Base-by-base conservation (phyloP, 139 green algal species). In the Penium margaritaceum region DNA sequence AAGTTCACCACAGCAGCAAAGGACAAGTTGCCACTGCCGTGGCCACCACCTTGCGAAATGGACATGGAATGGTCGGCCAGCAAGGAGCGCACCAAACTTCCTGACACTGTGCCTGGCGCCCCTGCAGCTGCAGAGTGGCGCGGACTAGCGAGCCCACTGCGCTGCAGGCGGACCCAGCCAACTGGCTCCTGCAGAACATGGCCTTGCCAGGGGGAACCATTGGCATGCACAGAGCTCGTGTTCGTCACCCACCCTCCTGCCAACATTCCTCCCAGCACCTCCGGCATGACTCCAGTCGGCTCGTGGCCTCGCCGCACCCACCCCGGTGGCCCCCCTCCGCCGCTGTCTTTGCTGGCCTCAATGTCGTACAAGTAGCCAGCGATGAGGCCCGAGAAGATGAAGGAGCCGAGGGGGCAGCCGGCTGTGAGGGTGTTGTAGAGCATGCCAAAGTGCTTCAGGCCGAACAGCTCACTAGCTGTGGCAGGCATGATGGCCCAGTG, bases 401-500 rank as follows among this genome's bases (percentile, higher is more conserved):
- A 80, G 17, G 73, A 80, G n/a, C 73, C 73, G 15, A 46, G 14
- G 12, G 73, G 73, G 35, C 34, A 67, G 35, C 67, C 64, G 7
- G 68, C 37, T 1, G 64, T 77, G 65, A 77, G 46, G 19, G 34
- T 60, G 66, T 81, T 81, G 37, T 78, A 78, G 27, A 81, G 12
- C 9, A 62, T 51, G 24, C 74, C 87, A 73, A 90, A 90, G 74
- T 87, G 51, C 54, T 77, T 75, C 0, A 91, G 72, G 5, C 87
- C 85, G 66, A 89, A 91, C 41, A 91, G 30, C 51, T 91, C 87
- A 1, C 64, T 81, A 1, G 84, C 76, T 9, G 91, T 84, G 17
- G 85, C 78, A 4, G 90, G 87, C 34, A 95, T 81, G n/a, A 95
- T 72, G 35, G 72, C 80, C 90, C 88, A 95, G 78, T 90, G 84